Percentiles rank a stretch among this genome's conserved stretches.
These are phyloP conservation scores for Cryptococcus deneoformans DNA, from an alignment of 1,284 basidiomycete genomes.

Conservation along the genomic window DNA sequence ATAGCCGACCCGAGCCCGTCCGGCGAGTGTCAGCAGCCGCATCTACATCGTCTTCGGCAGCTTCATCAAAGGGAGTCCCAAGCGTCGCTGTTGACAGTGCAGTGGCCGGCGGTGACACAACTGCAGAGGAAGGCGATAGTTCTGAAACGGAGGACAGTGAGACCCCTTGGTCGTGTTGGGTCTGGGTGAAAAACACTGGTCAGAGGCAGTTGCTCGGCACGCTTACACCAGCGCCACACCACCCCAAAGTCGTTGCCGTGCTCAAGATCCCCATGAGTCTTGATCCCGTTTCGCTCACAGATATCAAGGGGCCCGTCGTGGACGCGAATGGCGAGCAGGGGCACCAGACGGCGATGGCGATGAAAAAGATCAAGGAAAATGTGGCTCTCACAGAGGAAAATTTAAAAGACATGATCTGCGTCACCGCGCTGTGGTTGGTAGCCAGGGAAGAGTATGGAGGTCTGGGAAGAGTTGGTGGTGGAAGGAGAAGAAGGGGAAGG, in stretches of 20 bases:
- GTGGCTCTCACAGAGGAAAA: slow-evolving; percentile 79
- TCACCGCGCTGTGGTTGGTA: slow-evolving; percentile 86
- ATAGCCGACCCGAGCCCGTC: slow-evolving; percentile 22
- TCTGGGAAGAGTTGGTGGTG: slow-evolving; percentile 63
- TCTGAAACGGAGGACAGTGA: slow-evolving; percentile 78
- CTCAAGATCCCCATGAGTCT: slow-evolving; percentile 85
- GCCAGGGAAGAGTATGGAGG: slow-evolving; percentile 91
- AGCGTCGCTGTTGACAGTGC: slow-evolving; percentile 7
- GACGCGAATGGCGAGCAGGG: background rate
- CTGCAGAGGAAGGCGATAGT: slow-evolving; percentile 3
- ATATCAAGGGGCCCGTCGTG: background rate
- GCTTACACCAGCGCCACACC: slow-evolving; percentile 88
- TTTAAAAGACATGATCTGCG: slow-evolving; percentile 87
- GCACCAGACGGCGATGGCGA: slow-evolving; percentile 2
- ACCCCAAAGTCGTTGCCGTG: slow-evolving; percentile 90
- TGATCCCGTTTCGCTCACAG: slow-evolving; percentile 52
- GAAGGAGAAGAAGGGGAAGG: slow-evolving; percentile 17
- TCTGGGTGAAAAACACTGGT: slow-evolving; percentile 46
- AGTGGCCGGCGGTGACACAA: slow-evolving; percentile 1
- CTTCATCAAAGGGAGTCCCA: slow-evolving; percentile 1
- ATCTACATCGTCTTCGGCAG: background rate
- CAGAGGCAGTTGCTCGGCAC: slow-evolving; percentile 57
- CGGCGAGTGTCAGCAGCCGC: slow-evolving; percentile 21
- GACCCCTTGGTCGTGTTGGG: slow-evolving; percentile 83
- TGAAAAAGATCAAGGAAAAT: slow-evolving; percentile 37